phyloP scores from a whole-genome alignment of 257 asterid species.

The Primulina tabacum region DNA sequence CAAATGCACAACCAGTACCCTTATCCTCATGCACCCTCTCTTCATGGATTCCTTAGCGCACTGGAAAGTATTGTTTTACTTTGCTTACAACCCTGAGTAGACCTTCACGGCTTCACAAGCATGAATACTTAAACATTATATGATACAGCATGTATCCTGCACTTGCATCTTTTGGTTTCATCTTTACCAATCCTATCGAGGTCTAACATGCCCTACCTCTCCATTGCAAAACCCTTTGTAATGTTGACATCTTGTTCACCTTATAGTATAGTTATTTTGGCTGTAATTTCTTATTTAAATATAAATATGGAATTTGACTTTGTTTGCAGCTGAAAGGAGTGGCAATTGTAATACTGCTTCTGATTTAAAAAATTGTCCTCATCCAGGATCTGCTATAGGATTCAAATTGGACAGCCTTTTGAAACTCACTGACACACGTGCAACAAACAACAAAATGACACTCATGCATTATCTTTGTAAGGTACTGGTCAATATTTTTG shows the following conservation, averaged over 20 bases:
- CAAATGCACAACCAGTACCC: neutral
- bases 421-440: slow-evolving; percentile 94
- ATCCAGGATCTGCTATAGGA: slow-evolving; percentile 89
- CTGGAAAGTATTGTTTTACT: neutral
- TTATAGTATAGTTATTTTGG: neutral
- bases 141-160: too few species aligned
- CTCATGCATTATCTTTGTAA: slow-evolving; percentile 99
- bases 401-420: slow-evolving; percentile 98
- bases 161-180: neutral
- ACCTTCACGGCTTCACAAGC: neutral
- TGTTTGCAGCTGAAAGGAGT: slow-evolving; percentile 22
- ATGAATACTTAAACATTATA: neutral
- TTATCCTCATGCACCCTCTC: neutral
- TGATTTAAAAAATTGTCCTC: slow-evolving; percentile 21
- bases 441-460: slow-evolving; percentile 88
- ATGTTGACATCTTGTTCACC: neutral
- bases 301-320: slow-evolving; percentile 15
- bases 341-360: slow-evolving; percentile 18
- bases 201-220: neutral
- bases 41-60: neutral
- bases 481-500: slow-evolving; percentile 43
- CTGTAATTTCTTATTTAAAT: neutral
- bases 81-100: neutral
- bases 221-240: neutral
- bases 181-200: neutral